Evolutionary conservation across 768 basidiomycete species (phyloP).

Genomic region (Mycena polygramma): DNA sequence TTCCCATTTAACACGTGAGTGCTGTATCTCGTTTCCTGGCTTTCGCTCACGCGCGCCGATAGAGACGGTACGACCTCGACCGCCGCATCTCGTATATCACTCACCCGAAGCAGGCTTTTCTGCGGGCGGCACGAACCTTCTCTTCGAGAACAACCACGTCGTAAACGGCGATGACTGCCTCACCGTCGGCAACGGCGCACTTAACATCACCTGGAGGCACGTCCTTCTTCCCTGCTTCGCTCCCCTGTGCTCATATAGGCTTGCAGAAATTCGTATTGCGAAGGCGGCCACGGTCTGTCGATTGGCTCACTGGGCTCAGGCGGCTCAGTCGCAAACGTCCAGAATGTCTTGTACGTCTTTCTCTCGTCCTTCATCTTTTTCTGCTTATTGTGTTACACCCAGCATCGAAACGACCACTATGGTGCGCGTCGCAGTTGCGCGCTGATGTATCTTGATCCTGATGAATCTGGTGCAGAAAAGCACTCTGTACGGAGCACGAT

Average conservation of each 20-base stretch:
- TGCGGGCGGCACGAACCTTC: constrained; percentile 66
- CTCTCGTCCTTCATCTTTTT: not conserved
- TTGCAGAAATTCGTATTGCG: constrained; percentile 63
- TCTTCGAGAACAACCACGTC: constrained; percentile 71
- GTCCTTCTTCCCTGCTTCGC: not conserved
- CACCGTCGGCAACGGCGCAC: constrained; percentile 68
- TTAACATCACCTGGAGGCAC: constrained; percentile 65
- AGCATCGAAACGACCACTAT: constrained; percentile 62
- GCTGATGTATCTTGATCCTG: not conserved
- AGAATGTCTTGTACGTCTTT: constrained; percentile 63
- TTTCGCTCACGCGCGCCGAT: not conserved
- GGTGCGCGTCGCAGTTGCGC: constrained; percentile 43
- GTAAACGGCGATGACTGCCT: constrained; percentile 75
- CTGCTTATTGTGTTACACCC: not conserved
- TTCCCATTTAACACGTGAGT: constrained; percentile 75
- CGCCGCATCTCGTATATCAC: not conserved
- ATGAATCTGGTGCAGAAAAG: constrained; percentile 52
- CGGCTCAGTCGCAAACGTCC: constrained; percentile 66
- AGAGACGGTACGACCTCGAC: constrained; percentile 53
- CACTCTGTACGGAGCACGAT: constrained; percentile 69
- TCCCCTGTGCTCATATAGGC: not conserved
- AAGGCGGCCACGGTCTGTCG: constrained; percentile 71
- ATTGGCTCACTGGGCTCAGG: constrained; percentile 65
- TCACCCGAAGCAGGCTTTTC: constrained; percentile 56
- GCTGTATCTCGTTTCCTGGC: not conserved